phyloP scores from a whole-genome alignment of 2,329 filamentous ascomycete genomes.

The Didymella pomorum region DNA sequence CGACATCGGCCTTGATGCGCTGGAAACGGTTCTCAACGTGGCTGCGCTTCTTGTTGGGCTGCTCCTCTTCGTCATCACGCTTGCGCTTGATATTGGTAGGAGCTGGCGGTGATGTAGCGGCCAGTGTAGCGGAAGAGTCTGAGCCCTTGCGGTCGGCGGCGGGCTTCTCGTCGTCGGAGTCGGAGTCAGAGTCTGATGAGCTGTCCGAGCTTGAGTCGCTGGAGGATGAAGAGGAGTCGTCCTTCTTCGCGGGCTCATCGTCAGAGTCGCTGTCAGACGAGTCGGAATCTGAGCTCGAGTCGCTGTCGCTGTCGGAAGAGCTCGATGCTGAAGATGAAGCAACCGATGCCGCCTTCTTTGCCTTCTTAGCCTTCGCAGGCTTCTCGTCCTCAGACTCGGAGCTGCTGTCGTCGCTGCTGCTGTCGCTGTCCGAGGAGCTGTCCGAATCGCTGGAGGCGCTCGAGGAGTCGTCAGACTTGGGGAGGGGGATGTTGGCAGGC shows the following conservation, averaged over 20 bases:
- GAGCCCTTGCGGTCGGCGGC: constrained; percentile 49
- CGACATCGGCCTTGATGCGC: constrained; percentile 73
- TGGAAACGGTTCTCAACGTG: constrained; percentile 69
- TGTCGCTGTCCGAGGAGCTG: constrained; percentile 28
- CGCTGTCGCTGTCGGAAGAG: constrained; percentile 35
- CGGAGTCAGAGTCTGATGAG: constrained; percentile 22
- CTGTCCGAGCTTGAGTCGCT: constrained; percentile 17
- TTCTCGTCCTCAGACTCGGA: constrained; percentile 39
- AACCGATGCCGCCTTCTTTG: constrained; percentile 38
- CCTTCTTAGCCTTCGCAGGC: constrained; percentile 28
- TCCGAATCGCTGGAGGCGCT: constrained; percentile 39
- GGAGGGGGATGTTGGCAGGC: constrained; percentile 40
- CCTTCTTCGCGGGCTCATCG: constrained; percentile 28
- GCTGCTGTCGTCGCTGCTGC: constrained; percentile 27
- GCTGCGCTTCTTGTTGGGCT: constrained; percentile 45
- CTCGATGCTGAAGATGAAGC: constrained; percentile 44
- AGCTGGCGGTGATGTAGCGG: constrained; percentile 39
- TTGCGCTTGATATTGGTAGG: constrained; percentile 55
- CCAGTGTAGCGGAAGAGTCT: constrained; percentile 50
- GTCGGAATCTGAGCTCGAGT: constrained; percentile 26
- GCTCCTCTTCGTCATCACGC: constrained; percentile 44
- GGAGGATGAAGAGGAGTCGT: constrained; percentile 30
- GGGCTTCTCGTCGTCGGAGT: constrained; percentile 40
- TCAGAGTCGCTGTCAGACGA: constrained; percentile 41
- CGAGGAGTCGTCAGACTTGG: constrained; percentile 37